Base-by-base conservation (phyloP, 306 rosid genomes). In the Trifolium repens region DNA sequence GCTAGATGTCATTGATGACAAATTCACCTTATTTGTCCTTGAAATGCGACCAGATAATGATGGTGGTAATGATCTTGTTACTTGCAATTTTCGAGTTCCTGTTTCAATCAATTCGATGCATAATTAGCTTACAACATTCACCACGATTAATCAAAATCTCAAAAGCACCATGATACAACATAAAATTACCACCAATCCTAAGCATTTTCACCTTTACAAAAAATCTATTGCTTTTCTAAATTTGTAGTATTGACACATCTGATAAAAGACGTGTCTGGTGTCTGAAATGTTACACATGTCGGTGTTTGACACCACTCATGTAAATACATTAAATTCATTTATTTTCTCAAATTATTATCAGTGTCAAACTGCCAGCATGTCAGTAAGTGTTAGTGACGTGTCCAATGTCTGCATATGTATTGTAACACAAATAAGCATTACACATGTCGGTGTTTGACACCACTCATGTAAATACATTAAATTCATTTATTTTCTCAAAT, bases 21-120 rank as follows among this genome's bases (percentile, higher is more conserved):
- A 90, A 58, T 71, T 76, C 61, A 67, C 90, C 72, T 58, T 79
- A 15, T 40, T 78, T 3, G 39, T 67, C 81, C 55, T 86, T 77
- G 71, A 64, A 75, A 52, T 24, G 13, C 78, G 90, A 62, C 78
- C 54, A 4, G 73, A 35, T 69, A 80, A 67, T 49, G 57, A 59
- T 70, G 73, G n/a, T 39, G 90, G 82, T 9, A 73, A 53, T 10
- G 85, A 67, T 83, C 32, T 88, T 59, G 78, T 24, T 19, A 1
- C 13, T 71, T 2, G 50, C 73, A 70, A 19, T 69, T 79, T 87
- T 24, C 58, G 0, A 1, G 14, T 34, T 39, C 80, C 94, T 89
- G 85, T 44, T 61, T 73, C 67, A 77, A 86, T 24, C 73, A 64
- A 71, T 43, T 46, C 13, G 65, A 76, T 73, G 46, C 2, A 53